phyloP scores from a whole-genome alignment of 192 early-diverging fungal species.

The Backusella luteola region DNA sequence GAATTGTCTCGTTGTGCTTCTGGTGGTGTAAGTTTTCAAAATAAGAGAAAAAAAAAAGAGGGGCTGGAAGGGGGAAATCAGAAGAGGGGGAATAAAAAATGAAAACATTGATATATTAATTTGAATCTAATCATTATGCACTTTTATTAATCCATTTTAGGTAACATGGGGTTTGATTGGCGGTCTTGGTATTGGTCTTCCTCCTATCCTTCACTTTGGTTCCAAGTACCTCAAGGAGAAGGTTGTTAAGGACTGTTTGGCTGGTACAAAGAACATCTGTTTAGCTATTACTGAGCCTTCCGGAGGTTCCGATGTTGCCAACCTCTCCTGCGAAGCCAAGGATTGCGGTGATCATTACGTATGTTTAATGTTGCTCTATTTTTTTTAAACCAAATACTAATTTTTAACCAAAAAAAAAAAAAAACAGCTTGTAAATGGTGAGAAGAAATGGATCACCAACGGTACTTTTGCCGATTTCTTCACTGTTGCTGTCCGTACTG shows the following conservation, averaged over 20 bases:
- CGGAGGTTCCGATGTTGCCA: conserved; percentile 74
- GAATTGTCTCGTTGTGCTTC: conserved; percentile 79
- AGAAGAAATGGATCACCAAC: conserved; percentile 85
- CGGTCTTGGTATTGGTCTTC: conserved; percentile 72
- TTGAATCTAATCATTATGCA: background rate
- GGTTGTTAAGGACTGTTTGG: conserved; percentile 61
- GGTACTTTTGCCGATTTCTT: conserved; percentile 84
- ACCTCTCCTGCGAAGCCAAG: conserved; percentile 63
- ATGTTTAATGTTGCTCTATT: too few species aligned
- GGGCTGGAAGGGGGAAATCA: background rate
- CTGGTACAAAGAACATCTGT: conserved; percentile 76
- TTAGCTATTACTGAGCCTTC: conserved; percentile 78
- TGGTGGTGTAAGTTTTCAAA: conserved; percentile 56
- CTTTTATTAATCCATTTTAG: background rate
- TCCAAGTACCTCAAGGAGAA: conserved; percentile 67
- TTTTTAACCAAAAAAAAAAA: too few species aligned
- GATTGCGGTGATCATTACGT: conserved; percentile 67
- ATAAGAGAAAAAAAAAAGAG: background rate
- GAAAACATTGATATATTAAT: background rate
- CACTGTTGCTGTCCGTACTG: conserved; percentile 77
- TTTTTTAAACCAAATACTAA: too few species aligned
- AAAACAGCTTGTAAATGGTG: conserved; percentile 66
- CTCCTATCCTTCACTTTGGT: conserved; percentile 70
- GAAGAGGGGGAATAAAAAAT: background rate
- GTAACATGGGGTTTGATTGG: conserved; percentile 17